Base-by-base conservation (phyloP, 495 filamentous ascomycete genomes). In the Zalerion maritima region DNA sequence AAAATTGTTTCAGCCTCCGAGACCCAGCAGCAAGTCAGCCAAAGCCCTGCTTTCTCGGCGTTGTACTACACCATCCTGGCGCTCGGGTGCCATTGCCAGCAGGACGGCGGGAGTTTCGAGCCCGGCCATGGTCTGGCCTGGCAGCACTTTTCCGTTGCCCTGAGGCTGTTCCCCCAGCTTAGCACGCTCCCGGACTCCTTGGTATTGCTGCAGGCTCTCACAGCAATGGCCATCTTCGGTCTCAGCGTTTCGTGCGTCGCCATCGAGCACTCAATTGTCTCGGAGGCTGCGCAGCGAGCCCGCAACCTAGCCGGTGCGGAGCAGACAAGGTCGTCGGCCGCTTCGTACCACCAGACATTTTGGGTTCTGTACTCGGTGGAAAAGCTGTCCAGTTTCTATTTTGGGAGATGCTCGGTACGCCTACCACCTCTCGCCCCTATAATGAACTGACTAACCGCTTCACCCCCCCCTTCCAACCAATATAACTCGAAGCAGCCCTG, bases 341-440 rank as follows among this genome's bases (percentile, higher is more conserved):
- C n/a, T 21, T 17, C 20, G 3, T 42, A 41, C 17, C 35, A 38
- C 13, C 31, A 38, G 22, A 43, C 40, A 9, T 55, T 58, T 27
- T 58, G 54, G 54, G 43, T 52, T 12, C 40, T 56, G 7, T 58
- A 58, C 24, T 35, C 35, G 4, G 23, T 56, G 25, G 54, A 56
- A 36, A 54, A 53, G 35, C 37, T 43, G 33, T 18, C 34, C 13
- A 47, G 30, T 23, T 57, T 52, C 24, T 39, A 34, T 21, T 40
- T 40, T 18, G 42, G 48, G 3, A 43, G 36, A 14, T 46, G 38
- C 18, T 57, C 54, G 4, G 52, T 57, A 37, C 23, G 51, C 30
- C 21, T 25, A 31, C 18, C 11, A 28, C 15, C 16, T 28, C n/a
- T n/a, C n/a, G n/a, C n/a, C n/a, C n/a, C n/a, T 24, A 15, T 12